Percentiles rank a stretch among this genome's conserved stretches.
These are phyloP conservation scores for Breviolum minutum DNA, from an alignment of 73 alveolate genomes.

Conservation along the genomic window DNA sequence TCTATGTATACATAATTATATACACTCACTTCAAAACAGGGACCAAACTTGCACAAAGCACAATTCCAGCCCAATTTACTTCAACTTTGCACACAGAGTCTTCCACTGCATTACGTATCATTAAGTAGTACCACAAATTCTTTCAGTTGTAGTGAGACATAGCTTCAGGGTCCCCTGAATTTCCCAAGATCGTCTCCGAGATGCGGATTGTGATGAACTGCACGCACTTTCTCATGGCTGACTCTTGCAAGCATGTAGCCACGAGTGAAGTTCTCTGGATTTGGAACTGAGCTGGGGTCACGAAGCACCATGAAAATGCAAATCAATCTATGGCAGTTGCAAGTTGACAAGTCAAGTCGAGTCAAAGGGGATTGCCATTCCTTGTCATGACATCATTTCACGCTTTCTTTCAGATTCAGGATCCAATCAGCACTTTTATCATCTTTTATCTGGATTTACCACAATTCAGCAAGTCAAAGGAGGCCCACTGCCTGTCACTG, in stretches of 20 bases:
- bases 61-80: neutral
- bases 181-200: neutral
- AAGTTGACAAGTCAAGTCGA: neutral
- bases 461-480: no score
- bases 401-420: no score
- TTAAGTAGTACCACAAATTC: neutral
- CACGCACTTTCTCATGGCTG: slow-evolving; percentile 68
- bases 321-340: neutral
- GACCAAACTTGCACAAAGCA: no score
- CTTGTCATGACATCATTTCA: no score
- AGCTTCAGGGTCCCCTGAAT: neutral
- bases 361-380: no score
- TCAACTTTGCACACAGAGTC: neutral
- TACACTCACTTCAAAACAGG: no score
- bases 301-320: neutral
- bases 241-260: slow-evolving; percentile 85
- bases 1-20: no score
- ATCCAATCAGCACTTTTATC: no score
- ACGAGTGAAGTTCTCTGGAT: neutral
- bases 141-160: neutral
- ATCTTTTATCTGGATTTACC: no score
- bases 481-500: no score
- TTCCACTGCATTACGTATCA: neutral
- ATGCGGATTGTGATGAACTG: slow-evolving; percentile 79
- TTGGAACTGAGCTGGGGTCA: slow-evolving; percentile 60